These are phyloP conservation scores for Vinca minor DNA, from an alignment of 257 asterid genomes.

Conservation along the genomic window DNA sequence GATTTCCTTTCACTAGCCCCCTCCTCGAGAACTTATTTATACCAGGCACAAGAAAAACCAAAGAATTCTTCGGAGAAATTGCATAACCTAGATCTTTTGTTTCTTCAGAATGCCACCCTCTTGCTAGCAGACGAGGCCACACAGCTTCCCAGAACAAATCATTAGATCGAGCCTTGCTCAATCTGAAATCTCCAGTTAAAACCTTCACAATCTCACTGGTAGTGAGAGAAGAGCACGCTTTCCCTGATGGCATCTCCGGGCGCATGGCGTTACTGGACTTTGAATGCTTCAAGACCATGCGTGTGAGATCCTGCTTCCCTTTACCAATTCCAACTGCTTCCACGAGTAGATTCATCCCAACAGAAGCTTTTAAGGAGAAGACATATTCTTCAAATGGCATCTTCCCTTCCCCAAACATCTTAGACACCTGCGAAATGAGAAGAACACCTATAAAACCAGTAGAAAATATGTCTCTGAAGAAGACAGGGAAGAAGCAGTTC, in stretches of 20 bases:
- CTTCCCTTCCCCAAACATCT: conserved; percentile 40
- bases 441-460: conserved; percentile 11
- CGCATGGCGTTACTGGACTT: conserved; percentile 41
- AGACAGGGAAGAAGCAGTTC: neutral
- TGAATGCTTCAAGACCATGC: conserved; percentile 41
- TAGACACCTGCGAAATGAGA: conserved; percentile 38
- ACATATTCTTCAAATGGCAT: conserved; percentile 46
- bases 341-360: conserved; percentile 45
- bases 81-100: conserved; percentile 37
- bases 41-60: conserved; percentile 67
- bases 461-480: neutral
- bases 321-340: conserved; percentile 62
- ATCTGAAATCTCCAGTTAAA: conserved; percentile 61
- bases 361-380: conserved; percentile 45
- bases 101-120: conserved; percentile 82
- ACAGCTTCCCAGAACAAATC: conserved; percentile 90
- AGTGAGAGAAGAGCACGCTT: conserved; percentile 62
- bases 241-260: conserved; percentile 61
- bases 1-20: conserved; percentile 47
- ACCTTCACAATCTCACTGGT: conserved; percentile 46
- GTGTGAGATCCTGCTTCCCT: conserved; percentile 52
- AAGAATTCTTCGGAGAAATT: conserved; percentile 27
- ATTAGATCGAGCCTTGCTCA: conserved; percentile 69
- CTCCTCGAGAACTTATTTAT: conserved; percentile 53
- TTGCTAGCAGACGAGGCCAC: conserved; percentile 84